Percentiles rank a stretch among this genome's conserved stretches.
Evolutionary conservation across 495 filamentous ascomycete genomes (phyloP).

Genomic region (Amniculicola lignicola): DNA sequence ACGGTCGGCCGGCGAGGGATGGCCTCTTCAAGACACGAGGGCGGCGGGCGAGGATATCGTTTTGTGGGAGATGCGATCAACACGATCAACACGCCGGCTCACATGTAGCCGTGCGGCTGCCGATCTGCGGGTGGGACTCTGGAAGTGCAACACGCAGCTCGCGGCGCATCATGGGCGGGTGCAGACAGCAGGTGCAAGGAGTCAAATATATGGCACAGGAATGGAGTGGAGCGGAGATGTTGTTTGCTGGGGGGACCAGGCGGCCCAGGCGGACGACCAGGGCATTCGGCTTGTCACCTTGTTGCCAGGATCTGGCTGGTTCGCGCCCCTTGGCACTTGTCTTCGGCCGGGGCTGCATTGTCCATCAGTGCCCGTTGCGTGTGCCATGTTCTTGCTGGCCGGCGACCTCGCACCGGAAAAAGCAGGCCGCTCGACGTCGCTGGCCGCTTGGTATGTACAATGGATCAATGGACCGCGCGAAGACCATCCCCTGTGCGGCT

Average conservation of each 20-base stretch:
- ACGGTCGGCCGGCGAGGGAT: conserved; percentile 3
- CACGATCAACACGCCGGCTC: conserved; percentile 4
- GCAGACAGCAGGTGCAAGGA: conserved; percentile 19
- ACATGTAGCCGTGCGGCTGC: background rate
- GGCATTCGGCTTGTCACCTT: conserved; percentile 2
- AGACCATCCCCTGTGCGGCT: too few species aligned
- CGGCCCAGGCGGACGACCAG: conserved; percentile 2
- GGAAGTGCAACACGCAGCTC: conserved; percentile 17
- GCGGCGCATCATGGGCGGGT: conserved; percentile 20
- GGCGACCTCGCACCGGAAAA: too few species aligned
- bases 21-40: conserved; percentile 22
- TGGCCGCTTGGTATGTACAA: too few species aligned
- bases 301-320: conserved; percentile 20
- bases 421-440: too few species aligned
- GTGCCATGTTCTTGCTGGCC: too few species aligned
- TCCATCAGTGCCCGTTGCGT: conserved; percentile 3
- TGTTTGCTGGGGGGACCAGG: conserved; percentile 16
- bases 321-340: conserved; percentile 14
- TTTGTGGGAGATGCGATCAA: conserved; percentile 25
- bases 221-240: conserved; percentile 9
- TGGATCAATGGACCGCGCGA: too few species aligned
- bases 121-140: conserved; percentile 28
- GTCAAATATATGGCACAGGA: conserved; percentile 6
- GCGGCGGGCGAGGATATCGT: conserved; percentile 17
- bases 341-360: conserved; percentile 13